phyloP scores from a whole-genome alignment of 2,329 filamentous ascomycete species.

The Capronia epimyces region DNA sequence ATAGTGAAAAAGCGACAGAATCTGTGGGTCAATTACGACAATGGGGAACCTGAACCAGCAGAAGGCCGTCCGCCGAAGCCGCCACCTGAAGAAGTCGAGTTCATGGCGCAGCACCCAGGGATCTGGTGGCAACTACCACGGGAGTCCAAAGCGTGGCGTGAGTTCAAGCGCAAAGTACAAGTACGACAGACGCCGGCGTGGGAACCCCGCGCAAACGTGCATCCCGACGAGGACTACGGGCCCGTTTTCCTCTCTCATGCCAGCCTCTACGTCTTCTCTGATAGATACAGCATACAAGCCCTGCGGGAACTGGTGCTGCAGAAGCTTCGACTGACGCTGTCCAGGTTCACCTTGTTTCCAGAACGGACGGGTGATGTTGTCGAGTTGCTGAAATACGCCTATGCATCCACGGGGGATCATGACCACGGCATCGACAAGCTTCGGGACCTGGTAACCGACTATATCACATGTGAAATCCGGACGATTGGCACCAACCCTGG shows the following conservation, averaged over 20 bases:
- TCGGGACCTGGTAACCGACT: conserved; percentile 25
- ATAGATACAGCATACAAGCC: conserved; percentile 37
- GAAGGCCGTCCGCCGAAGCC: no score
- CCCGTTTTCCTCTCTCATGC: conserved; percentile 40
- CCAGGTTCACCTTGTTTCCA: conserved; percentile 31
- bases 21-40: no score
- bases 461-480: conserved; percentile 27
- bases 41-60: no score
- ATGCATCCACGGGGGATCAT: conserved; percentile 32
- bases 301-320: conserved; percentile 33
- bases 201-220: conserved; percentile 14
- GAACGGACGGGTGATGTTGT: conserved; percentile 31
- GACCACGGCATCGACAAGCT: conserved; percentile 17
- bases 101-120: background rate
- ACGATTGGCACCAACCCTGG: conserved; percentile 5
- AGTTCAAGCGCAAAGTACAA: conserved; percentile 4
- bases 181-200: conserved; percentile 8
- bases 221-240: conserved; percentile 30
- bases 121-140: background rate
- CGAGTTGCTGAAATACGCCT: conserved; percentile 36
- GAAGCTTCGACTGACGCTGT: conserved; percentile 35
- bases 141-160: background rate
- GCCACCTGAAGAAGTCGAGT: background rate
- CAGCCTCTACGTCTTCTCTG: conserved; percentile 38
- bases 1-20: no score